phyloP scores from a whole-genome alignment of 371 early-diverging fungal genomes.

The Mucor ambiguus region DNA sequence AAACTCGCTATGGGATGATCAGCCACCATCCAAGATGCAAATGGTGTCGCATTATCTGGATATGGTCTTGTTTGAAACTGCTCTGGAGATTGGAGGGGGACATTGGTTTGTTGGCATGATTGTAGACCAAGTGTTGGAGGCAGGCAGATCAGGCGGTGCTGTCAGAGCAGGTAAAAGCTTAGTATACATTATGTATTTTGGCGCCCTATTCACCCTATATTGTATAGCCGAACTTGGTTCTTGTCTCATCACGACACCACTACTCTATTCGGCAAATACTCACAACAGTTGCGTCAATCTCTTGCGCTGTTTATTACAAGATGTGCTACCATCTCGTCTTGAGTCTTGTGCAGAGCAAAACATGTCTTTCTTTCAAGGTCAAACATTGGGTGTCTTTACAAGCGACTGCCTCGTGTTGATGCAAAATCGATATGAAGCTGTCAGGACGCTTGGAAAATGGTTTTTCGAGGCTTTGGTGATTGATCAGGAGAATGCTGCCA shows the following conservation, averaged over 20 bases:
- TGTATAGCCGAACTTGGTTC: constrained; percentile 52
- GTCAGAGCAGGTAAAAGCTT: constrained; percentile 48
- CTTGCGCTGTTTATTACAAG: constrained; percentile 41
- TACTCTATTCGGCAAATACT: constrained; percentile 26
- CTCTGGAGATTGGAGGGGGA: constrained; percentile 46
- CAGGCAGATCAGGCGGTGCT: constrained; percentile 54
- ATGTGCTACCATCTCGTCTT: constrained; percentile 37
- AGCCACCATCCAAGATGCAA: constrained; percentile 21
- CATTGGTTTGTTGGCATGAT: constrained; percentile 54
- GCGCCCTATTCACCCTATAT: background rate
- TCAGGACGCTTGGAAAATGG: constrained; percentile 26
- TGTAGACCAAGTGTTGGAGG: constrained; percentile 48
- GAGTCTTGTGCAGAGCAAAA: constrained; percentile 26
- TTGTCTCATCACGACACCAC: constrained; percentile 44
- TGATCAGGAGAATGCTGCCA: constrained; percentile 25
- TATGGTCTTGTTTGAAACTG: constrained; percentile 50
- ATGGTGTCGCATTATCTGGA: constrained; percentile 48
- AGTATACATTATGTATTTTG: background rate
- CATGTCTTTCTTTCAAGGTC: constrained; percentile 54
- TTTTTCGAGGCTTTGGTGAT: constrained; percentile 40
- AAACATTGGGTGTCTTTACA: constrained; percentile 54
- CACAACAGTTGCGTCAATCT: constrained; percentile 34
- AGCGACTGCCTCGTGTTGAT: constrained; percentile 50
- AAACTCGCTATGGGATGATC: constrained; percentile 33
- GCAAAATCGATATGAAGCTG: constrained; percentile 28